Conservation (phyloP, 106 monocot species). For the Dendrobium chrysotoxum region DNA sequence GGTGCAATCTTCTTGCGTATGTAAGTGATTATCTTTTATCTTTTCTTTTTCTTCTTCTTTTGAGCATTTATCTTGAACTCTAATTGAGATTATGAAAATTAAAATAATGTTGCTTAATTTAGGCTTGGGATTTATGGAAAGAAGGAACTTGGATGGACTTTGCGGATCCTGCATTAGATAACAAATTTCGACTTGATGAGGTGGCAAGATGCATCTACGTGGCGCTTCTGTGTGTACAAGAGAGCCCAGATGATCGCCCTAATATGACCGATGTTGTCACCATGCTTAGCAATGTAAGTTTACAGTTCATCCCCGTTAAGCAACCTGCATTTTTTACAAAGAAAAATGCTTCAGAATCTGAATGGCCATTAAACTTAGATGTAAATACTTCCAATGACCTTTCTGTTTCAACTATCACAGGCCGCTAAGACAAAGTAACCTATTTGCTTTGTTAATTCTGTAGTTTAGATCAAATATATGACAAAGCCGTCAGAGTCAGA, state of each 20-base stretch:
- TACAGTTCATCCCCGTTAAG: background rate
- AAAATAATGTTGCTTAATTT: background rate
- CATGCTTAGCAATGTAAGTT: background rate
- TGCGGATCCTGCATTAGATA: background rate
- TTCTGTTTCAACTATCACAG: background rate
- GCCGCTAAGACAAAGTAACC: background rate
- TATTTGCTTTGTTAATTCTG: too few species aligned
- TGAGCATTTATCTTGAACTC: too few species aligned
- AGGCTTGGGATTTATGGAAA: conserved; percentile 32
- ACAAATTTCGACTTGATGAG: background rate
- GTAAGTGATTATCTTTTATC: conserved; percentile 6
- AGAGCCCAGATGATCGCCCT: conserved; percentile 25
- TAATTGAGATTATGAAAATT: too few species aligned
- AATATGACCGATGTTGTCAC: conserved; percentile 14
- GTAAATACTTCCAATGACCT: background rate
- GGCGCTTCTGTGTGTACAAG: conserved; percentile 36
- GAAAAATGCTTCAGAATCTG: background rate
- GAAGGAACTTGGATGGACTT: background rate
- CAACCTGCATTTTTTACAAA: background rate
- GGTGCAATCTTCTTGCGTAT: conserved; percentile 15
- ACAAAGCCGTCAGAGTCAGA: too few species aligned
- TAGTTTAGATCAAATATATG: too few species aligned
- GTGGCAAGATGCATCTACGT: conserved; percentile 26
- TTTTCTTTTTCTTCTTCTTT: too few species aligned
- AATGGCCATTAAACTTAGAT: background rate